A percentile compares a stretch with the other conserved stretches of the same genome.
phyloP scores from a whole-genome alignment of 345 rosid genomes.

The Eucalyptus coolabah region DNA sequence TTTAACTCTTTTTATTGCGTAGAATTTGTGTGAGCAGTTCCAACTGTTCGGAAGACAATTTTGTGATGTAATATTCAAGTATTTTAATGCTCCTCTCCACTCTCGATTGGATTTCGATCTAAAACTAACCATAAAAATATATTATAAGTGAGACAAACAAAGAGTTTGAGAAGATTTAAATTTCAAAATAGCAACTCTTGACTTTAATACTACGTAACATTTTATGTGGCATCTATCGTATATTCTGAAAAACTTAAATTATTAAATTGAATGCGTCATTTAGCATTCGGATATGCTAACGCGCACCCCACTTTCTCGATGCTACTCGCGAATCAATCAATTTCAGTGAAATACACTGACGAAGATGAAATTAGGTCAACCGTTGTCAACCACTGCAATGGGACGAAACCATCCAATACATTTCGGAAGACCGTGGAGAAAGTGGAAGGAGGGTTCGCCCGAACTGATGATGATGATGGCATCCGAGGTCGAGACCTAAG shows the following conservation, averaged over 20 bases:
- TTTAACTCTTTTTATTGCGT: neutral
- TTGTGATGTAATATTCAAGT: neutral
- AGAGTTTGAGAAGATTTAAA: neutral
- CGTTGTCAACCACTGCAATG: neutral
- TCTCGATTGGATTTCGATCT: too few relatives aligned
- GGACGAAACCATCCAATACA: neutral
- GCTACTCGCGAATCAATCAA: neutral
- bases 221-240: fast-evolving
- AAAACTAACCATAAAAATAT: neutral
- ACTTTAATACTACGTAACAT: too few relatives aligned
- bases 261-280: too few relatives aligned
- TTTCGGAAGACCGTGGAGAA: neutral
- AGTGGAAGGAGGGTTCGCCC: neutral
- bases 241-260: too few relatives aligned
- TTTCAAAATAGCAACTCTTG: neutral
- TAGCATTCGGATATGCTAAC: neutral
- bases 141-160: too few relatives aligned
- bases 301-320: too few relatives aligned
- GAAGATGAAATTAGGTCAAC: neutral
- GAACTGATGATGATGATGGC: neutral
- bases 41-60: neutral
- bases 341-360: neutral
- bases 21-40: neutral
- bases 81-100: too few relatives aligned
- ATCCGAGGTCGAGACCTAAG: neutral